Percentiles rank a stretch among this genome's conserved stretches.
Evolutionary conservation across 106 monocot genomes (phyloP).

Genomic region (Allium cepa): DNA sequence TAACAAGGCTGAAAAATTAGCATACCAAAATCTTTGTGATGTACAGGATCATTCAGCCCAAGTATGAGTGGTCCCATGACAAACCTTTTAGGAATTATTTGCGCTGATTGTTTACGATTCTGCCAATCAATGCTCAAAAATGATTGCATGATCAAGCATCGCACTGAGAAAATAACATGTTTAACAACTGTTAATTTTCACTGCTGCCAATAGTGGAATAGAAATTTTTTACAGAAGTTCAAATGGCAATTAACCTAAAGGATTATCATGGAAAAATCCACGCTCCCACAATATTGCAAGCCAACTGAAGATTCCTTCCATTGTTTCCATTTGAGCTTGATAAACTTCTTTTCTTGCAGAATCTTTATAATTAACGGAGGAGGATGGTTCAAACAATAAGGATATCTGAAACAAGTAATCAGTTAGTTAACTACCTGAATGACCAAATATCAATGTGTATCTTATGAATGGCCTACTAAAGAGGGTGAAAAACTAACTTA

Average conservation of each 20-base stretch:
- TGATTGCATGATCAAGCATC: conserved; percentile 84
- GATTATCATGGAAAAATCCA: conserved; percentile 89
- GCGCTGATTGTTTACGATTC: conserved; percentile 19
- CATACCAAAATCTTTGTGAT: conserved; percentile 90
- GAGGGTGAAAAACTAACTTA: too few relatives aligned
- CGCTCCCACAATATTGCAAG: conserved; percentile 85
- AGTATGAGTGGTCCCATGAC: conserved; percentile 60
- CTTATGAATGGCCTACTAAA: too few relatives aligned
- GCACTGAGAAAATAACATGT: conserved; percentile 38
- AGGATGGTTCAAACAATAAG: conserved; percentile 47
- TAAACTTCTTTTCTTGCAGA: conserved; percentile 1
- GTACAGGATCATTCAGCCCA: conserved; percentile 75
- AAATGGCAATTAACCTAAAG: conserved; percentile 37
- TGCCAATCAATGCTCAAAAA: conserved; percentile 75
- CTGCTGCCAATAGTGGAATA: not conserved
- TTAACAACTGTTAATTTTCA: conserved; percentile 3
- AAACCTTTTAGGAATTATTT: conserved; percentile 59
- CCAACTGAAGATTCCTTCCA: conserved; percentile 58
- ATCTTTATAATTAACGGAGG: conserved; percentile 6
- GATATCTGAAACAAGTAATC: conserved; percentile 39
- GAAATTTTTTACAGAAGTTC: not conserved
- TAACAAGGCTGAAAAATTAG: not conserved
- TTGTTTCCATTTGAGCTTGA: conserved; percentile 56
- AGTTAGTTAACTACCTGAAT: not conserved
- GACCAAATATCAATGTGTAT: too few relatives aligned